These are phyloP conservation scores for Chlamydomonas schloesseri DNA, from an alignment of 139 green algal genomes.

Conservation along the genomic window DNA sequence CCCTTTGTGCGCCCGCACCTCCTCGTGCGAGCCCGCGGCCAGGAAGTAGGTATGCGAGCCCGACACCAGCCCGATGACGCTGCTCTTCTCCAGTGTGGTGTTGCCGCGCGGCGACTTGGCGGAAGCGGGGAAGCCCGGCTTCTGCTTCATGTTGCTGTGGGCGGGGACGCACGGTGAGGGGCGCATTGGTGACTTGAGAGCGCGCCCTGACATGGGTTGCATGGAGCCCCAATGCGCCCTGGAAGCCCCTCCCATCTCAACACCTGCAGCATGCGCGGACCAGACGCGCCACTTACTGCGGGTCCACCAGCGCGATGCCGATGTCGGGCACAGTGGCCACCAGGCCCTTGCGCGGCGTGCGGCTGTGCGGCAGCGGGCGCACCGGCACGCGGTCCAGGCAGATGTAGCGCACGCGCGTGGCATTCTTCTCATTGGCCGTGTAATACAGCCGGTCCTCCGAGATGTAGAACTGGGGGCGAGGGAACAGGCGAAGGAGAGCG, in stretches of 20 bases:
- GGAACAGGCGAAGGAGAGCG: no score
- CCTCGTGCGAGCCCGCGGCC: conserved; percentile 56
- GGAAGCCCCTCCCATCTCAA: no score
- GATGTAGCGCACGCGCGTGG: conserved; percentile 60
- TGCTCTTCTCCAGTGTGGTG: conserved; percentile 19
- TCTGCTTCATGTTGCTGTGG: conserved; percentile 27
- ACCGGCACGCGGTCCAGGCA: conserved; percentile 68
- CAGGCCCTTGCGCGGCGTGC: conserved; percentile 31
- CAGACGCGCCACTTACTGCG: conserved; percentile 40
- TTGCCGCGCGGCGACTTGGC: conserved; percentile 14
- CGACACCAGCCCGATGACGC: conserved; percentile 59
- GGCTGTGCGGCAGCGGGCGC: conserved; percentile 64
- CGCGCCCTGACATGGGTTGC: no score
- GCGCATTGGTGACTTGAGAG: no score
- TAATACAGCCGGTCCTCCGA: conserved; percentile 72
- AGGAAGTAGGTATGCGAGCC: conserved; percentile 75
- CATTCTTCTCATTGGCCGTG: conserved; percentile 40
- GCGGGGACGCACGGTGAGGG: no score
- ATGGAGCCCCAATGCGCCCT: no score
- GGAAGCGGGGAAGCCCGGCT: conserved; percentile 35
- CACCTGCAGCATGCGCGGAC: no score
- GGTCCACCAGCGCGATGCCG: conserved; percentile 53
- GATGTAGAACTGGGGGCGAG: conserved; percentile 59
- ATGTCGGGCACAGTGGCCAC: conserved; percentile 50
- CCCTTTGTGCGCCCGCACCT: no score